Evolutionary conservation across 2,329 filamentous ascomycete species (phyloP), one percentile per base, ranked within the genome.

Genomic region (Aureobasidium sp.): DNA sequence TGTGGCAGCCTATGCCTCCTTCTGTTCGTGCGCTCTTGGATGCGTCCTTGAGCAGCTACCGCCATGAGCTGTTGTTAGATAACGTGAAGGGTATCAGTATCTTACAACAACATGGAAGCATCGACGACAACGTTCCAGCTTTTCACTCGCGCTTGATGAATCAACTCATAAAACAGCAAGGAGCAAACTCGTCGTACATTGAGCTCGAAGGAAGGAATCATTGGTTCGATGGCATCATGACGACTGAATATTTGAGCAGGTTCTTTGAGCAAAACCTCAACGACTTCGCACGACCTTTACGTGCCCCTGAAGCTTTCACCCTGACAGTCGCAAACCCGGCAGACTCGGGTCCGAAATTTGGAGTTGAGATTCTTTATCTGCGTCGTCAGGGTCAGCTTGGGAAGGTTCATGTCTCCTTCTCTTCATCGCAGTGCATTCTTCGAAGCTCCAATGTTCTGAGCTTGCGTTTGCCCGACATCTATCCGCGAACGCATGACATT

Each of bases 51-150:
- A 78, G 77, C 63, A 80, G 73, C 66, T 85, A 81, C 65, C 78
- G 80, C 32, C 81, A 84, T 68, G 83, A 85, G 65, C 71, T 83
- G 63, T 73, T 86, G 13, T 70, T 80, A 61, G 70, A 75, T 2
- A 85, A 85, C 64, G 71, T 77, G 17, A 74, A 74, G 41, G 81
- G 78, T 9, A 81, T 84, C 29, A 80, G 80, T 1, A 75, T 85
- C 3, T 69, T 82, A 39, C 80, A 83, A 66, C 82, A 85, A 64
- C 83, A 86, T 69, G 82, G 83, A 5, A 74, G 76, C 32, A 67
- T 72, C 10, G 83, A 85, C 67, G 81, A 83, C 65, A 86, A 85
- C 67, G 83, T 86, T 3, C 83, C 83, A 0, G 73, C 76, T 6
- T 85, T 82, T 66, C 78, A 85, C 69, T 84, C 82, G 5, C 75